Evolutionary conservation across 805 yeast species (phyloP).

Genomic region (Candida krabiensis): DNA sequence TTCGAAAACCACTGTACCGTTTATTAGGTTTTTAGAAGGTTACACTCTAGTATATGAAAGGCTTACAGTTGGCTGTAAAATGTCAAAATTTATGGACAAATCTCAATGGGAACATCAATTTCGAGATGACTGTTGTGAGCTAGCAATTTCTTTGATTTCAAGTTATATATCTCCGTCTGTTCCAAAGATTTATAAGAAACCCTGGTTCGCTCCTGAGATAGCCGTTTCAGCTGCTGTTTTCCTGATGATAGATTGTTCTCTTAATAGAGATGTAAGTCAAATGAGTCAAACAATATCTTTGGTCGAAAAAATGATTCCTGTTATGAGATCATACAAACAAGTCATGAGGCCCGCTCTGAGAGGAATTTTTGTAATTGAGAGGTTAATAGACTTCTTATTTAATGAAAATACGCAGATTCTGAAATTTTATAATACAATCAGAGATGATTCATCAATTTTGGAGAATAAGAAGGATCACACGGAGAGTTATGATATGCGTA

Average conservation of each 20-base stretch:
- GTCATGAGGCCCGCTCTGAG: constrained; percentile 24
- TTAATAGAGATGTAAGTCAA: constrained; percentile 9
- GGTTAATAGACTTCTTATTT: constrained; percentile 11
- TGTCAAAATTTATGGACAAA: constrained; percentile 17
- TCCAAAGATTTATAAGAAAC: constrained; percentile 14
- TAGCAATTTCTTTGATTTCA: constrained; percentile 9
- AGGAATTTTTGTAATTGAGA: constrained; percentile 23
- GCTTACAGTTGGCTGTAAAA: constrained; percentile 21
- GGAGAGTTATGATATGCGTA: constrained; percentile 1
- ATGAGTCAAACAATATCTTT: constrained; percentile 4
- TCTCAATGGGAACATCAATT: constrained; percentile 18
- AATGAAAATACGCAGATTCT: constrained; percentile 4
- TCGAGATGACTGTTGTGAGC: constrained; percentile 13
- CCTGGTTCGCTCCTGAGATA: constrained; percentile 17
- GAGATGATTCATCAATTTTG: not conserved
- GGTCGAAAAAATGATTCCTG: constrained; percentile 8
- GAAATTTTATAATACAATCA: not conserved
- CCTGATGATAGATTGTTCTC: constrained; percentile 22
- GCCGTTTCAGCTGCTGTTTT: constrained; percentile 22
- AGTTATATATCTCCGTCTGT: constrained; percentile 5
- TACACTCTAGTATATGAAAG: constrained; percentile 13
- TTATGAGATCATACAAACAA: constrained; percentile 15
- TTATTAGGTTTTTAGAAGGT: constrained; percentile 6
- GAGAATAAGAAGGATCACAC: constrained; percentile 2
- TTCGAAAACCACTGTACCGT: constrained; percentile 1